Conservation (phyloP, 352 stramenopile species). For the Pythium pyrilobum region DNA sequence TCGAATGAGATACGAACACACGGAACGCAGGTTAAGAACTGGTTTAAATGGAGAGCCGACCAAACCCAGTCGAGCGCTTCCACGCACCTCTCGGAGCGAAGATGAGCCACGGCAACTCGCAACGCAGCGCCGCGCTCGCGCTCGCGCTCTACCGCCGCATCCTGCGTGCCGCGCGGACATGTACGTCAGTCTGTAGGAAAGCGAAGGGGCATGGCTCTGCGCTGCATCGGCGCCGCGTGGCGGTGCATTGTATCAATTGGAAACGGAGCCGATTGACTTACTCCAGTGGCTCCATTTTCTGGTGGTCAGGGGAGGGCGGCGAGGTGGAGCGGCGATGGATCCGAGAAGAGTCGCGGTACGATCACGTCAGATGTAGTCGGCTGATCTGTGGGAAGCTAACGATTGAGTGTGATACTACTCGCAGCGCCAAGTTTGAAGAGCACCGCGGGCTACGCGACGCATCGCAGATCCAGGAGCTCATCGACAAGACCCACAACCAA, state of each 20-base stretch:
- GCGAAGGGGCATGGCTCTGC: too few relatives aligned
- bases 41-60: too few relatives aligned
- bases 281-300: constrained; percentile 1
- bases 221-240: too few relatives aligned
- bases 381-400: too few relatives aligned
- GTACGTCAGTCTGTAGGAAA: constrained; percentile 28
- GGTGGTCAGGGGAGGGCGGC: constrained; percentile 52
- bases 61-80: too few relatives aligned
- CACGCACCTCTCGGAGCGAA: too few relatives aligned
- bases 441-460: constrained; percentile 32
- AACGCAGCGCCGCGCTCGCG: constrained; percentile 35
- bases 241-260: too few relatives aligned
- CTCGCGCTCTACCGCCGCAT: constrained; percentile 59
- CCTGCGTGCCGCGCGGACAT: constrained; percentile 61
- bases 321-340: constrained; percentile 61
- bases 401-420: too few relatives aligned
- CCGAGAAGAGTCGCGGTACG: constrained; percentile 51
- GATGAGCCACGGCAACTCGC: constrained; percentile 6
- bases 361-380: too few relatives aligned
- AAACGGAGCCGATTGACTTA: too few relatives aligned
- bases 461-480: constrained; percentile 35
- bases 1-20: neutral
- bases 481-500: constrained; percentile 57
- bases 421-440: constrained; percentile 43
- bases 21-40: too few relatives aligned